These are phyloP conservation scores for Flaveria linearis DNA, from an alignment of 129 eudicot species.

Conservation along the genomic window DNA sequence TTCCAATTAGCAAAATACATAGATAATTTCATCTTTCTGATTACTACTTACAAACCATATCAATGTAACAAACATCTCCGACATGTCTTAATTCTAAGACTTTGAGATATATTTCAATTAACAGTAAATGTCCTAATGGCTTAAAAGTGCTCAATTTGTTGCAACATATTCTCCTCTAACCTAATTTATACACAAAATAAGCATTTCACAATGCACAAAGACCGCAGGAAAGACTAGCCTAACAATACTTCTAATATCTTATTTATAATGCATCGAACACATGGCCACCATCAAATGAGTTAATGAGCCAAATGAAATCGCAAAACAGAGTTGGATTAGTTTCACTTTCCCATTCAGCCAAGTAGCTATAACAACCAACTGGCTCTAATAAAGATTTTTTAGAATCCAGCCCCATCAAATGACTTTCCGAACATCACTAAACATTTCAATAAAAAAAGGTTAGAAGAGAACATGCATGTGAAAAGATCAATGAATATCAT, in stretches of 20 bases:
- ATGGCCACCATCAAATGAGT: not conserved
- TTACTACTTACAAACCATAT: slow-evolving; percentile 13
- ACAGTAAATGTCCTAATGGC: not conserved
- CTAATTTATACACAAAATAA: not conserved
- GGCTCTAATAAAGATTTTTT: not conserved
- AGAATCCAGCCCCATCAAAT: not conserved
- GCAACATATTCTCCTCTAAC: slow-evolving; percentile 5
- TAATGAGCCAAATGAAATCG: slow-evolving; percentile 1
- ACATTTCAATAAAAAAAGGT: not conserved
- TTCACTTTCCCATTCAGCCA: slow-evolving; percentile 1
- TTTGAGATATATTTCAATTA: not conserved
- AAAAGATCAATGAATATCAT: slow-evolving; percentile 4
- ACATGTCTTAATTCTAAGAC: not conserved
- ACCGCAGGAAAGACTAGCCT: not conserved
- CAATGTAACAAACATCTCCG: slow-evolving; percentile 1
- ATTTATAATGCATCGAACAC: not conserved
- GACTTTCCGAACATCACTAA: not conserved
- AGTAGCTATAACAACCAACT: slow-evolving; percentile 8
- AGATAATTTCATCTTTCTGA: slow-evolving; percentile 1
- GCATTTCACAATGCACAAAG: not conserved
- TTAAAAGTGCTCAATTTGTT: not conserved
- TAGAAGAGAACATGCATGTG: not conserved
- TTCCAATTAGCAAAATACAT: not conserved
- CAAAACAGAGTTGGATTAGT: not conserved
- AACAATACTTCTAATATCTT: not conserved